phyloP scores from a whole-genome alignment of 257 asterid species.

The Scutellaria galericulata region DNA sequence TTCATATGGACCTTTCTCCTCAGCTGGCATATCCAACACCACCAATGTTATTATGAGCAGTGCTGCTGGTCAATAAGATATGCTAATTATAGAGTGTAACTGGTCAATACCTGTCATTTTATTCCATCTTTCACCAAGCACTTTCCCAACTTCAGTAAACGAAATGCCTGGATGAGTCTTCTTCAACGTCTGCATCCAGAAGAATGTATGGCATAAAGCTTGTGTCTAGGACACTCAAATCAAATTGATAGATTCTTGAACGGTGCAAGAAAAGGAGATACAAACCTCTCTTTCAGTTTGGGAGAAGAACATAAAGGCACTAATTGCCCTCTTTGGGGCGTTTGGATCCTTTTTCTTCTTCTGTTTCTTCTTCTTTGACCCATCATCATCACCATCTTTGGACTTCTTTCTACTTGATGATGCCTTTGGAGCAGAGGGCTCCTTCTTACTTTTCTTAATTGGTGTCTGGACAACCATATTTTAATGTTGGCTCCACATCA shows the following conservation, averaged over 20 bases:
- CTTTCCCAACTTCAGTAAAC: constrained; percentile 76
- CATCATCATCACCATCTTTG: constrained; percentile 70
- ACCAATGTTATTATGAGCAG: neutral
- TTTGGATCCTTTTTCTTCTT: constrained; percentile 95
- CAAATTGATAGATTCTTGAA: neutral
- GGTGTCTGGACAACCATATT: constrained; percentile 52
- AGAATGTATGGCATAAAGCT: neutral
- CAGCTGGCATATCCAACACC: constrained; percentile 54
- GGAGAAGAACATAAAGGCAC: constrained; percentile 90
- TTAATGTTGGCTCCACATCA: constrained; percentile 32
- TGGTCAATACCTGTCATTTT: constrained; percentile 69
- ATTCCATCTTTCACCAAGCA: constrained; percentile 86
- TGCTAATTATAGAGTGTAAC: neutral
- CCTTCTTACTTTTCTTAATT: constrained; percentile 62
- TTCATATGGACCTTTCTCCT: constrained; percentile 84
- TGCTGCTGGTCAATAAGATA: neutral
- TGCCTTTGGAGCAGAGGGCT: constrained; percentile 62
- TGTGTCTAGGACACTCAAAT: neutral
- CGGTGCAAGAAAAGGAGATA: neutral
- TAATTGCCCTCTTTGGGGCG: constrained; percentile 87
- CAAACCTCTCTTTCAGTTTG: constrained; percentile 87
- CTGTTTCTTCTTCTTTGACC: constrained; percentile 70
- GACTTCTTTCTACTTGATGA: constrained; percentile 64
- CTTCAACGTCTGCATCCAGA: constrained; percentile 63
- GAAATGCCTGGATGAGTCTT: constrained; percentile 76